A percentile compares a stretch with the other conserved stretches of the same genome.
These are phyloP conservation scores for Nephelium lappaceum DNA, from an alignment of 345 rosid genomes.

Conservation along the genomic window DNA sequence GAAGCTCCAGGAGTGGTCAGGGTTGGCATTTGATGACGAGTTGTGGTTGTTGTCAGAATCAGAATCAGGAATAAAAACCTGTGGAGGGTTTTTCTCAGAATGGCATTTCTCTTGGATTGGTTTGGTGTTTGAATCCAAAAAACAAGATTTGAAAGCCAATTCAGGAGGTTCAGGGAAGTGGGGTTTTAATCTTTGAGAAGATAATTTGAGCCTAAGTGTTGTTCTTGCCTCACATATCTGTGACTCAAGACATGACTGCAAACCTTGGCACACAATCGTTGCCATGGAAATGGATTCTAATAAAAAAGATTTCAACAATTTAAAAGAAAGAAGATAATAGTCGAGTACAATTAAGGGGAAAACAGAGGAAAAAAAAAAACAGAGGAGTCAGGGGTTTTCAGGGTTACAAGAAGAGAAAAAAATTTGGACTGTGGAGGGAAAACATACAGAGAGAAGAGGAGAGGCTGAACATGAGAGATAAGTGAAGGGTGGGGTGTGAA, in stretches of 20 bases:
- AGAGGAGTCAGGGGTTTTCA: conserved; percentile 4
- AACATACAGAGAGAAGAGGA: background rate
- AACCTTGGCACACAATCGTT: conserved; percentile 66
- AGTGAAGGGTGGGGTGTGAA: conserved; percentile 40
- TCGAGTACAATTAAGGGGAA: conserved; percentile 8
- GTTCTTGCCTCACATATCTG: conserved; percentile 56
- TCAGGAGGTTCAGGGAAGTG: conserved; percentile 42
- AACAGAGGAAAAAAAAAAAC: conserved; percentile 10
- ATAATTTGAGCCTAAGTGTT: conserved; percentile 57
- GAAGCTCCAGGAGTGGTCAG: conserved; percentile 50
- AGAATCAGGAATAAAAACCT: background rate
- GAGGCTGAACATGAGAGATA: conserved; percentile 32
- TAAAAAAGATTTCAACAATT: background rate
- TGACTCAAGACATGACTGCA: conserved; percentile 60
- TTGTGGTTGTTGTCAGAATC: background rate
- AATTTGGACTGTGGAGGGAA: background rate
- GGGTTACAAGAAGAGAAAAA: conserved; percentile 8
- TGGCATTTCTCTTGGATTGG: conserved; percentile 19
- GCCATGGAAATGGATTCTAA: conserved; percentile 44
- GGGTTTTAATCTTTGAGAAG: conserved; percentile 37
- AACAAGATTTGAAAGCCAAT: conserved; percentile 40
- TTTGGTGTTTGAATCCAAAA: conserved; percentile 32
- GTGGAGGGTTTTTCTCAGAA: conserved; percentile 17
- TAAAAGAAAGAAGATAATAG: background rate
- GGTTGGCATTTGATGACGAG: conserved; percentile 28